phyloP scores from a whole-genome alignment of 2,329 filamentous ascomycete species.

The Cladosporium sp. region DNA sequence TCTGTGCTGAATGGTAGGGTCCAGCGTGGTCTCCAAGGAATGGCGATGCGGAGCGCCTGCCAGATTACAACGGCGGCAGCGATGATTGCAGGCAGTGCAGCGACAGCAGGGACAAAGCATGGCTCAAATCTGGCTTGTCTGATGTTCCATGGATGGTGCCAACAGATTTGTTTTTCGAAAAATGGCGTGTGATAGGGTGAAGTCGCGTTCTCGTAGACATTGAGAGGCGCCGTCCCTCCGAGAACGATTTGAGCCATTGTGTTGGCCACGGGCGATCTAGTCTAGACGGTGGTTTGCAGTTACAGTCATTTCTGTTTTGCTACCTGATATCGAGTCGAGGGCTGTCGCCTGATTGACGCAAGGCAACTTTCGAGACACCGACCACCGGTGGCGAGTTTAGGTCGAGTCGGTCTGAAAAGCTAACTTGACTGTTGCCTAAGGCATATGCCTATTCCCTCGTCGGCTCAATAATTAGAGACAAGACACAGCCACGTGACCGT shows the following conservation, averaged over 20 bases:
- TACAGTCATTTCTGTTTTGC: neutral
- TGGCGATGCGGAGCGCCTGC: conserved; percentile 38
- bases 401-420: neutral
- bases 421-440: neutral
- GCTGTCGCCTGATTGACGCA: conserved; percentile 3
- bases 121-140: conserved; percentile 42
- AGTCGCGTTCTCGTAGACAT: conserved; percentile 1
- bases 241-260: conserved; percentile 15
- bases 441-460: neutral
- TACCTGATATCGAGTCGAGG: neutral
- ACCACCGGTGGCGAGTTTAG: neutral
- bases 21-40: conserved; percentile 52
- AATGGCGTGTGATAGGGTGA: neutral
- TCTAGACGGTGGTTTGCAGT: neutral
- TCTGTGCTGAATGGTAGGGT: conserved; percentile 55
- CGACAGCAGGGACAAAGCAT: conserved; percentile 46
- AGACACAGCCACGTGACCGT: neutral
- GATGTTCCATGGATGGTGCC: conserved; percentile 36
- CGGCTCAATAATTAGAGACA: neutral
- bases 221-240: conserved; percentile 5
- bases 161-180: conserved; percentile 27
- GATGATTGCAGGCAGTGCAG: conserved; percentile 42
- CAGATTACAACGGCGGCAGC: conserved; percentile 42
- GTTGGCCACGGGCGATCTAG: neutral
- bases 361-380: conserved; percentile 1